Evolutionary conservation across 106 monocot species (phyloP).

Genomic region (Vanilla planifolia): DNA sequence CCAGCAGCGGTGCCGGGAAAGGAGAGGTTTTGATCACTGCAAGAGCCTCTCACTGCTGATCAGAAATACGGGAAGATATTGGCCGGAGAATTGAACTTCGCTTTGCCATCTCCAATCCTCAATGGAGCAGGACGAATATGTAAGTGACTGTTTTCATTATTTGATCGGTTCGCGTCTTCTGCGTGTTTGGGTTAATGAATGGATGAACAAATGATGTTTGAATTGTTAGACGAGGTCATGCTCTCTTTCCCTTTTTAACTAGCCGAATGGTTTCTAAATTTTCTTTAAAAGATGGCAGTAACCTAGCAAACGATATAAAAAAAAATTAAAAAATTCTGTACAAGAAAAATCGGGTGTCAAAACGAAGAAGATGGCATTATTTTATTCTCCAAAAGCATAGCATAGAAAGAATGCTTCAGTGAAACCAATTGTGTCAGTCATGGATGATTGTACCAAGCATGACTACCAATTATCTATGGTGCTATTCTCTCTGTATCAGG

Average conservation of each 20-base stretch:
- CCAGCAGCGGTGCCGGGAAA: neutral
- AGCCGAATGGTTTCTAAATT: neutral
- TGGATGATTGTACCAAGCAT: no score
- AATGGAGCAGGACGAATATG: slow-evolving; percentile 13
- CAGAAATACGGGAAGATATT: slow-evolving; percentile 2
- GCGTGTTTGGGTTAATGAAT: neutral
- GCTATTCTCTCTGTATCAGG: no score
- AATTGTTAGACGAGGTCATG: neutral
- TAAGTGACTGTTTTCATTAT: neutral
- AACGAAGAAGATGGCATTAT: no score
- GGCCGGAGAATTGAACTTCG: neutral
- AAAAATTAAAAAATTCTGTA: no score
- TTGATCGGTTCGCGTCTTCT: neutral
- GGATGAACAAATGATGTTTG: neutral
- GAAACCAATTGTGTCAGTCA: no score
- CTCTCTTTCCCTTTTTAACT: neutral
- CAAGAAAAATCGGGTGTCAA: no score
- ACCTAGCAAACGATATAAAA: no score
- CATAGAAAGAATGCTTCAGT: no score
- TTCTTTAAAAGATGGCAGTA: neutral
- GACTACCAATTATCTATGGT: no score
- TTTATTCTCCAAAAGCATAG: no score
- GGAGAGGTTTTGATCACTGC: neutral
- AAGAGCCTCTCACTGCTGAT: neutral
- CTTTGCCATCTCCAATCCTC: neutral